Base-by-base conservation (phyloP, 805 yeast species). In the Geotrichum ghanense region DNA sequence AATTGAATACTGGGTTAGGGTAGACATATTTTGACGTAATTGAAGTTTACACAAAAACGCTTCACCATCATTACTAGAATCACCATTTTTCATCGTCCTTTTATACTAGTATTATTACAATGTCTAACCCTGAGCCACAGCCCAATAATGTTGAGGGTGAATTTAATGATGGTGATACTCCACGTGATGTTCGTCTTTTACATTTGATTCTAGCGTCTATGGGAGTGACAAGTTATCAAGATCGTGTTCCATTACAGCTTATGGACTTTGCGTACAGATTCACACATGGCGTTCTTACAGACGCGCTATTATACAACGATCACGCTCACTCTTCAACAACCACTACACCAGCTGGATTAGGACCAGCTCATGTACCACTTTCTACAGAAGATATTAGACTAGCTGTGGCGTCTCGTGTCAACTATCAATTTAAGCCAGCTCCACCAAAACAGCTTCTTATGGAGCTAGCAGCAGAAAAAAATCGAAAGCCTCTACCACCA, bases 201-300 rank as follows among this genome's bases (percentile, higher is more conserved):
- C 97, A 90, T 61, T 69, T 92, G 61, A 82, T 92, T 26, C 76
- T 92, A 57, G 97, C 97, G 14, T 83, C 97, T 0, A 95, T 90
- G 66, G 89, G 95, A 1, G 84, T 92, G 22, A 85, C 83, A 48
- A 78, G 83, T 50, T 92, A 90, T 65, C 95, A 92, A 62, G 97
- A 92, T 59, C 95, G 88, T 48, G 97, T 92, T 2, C 96, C 97
- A 0, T 64, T 94, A 21, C 97, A 92, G 62, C 71, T 92, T 48
- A 87, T 94, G 95, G 98, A 92, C 62, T 92, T 92, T 69, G 97
- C 98, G 12, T 82, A 85, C 65, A 56, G 73, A 51, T 92, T 92
- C 70, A 87, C 98, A 3, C 73, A 82, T 21, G 81, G 88, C 3
- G 83, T 92, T 2, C 66, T 94, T 49, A 84, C 83, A 57, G 98